Conservation (phyloP, 208 protist genomes). For the Acanthamoeba lenticulata region DNA sequence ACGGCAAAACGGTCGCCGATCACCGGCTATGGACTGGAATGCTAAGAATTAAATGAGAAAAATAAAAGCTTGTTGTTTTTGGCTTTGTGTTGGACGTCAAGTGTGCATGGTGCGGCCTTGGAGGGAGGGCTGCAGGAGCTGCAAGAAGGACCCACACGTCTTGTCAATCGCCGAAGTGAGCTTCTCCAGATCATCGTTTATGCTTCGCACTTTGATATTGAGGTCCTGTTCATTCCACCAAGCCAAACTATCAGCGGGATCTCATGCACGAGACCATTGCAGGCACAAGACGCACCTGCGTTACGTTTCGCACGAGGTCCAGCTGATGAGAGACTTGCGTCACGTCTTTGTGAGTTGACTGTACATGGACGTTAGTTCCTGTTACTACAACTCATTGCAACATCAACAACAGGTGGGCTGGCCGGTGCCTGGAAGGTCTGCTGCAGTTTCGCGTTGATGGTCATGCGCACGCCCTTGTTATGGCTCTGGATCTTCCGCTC, state of each 20-base stretch:
- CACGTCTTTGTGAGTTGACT: neutral
- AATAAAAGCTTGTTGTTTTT: neutral
- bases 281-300: neutral
- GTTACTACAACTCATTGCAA: neutral
- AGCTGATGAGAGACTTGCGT: neutral
- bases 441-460: neutral
- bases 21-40: no score
- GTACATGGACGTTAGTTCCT: neutral
- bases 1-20: no score
- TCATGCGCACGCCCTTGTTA: neutral
- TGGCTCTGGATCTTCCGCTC: neutral
- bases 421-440: neutral
- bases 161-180: neutral
- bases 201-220: neutral
- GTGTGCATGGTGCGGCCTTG: conserved; percentile 17
- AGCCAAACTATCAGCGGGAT: no score
- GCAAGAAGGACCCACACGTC: neutral
- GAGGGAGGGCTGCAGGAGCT: conserved; percentile 18
- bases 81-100: neutral
- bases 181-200: neutral
- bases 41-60: no score
- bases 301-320: neutral
- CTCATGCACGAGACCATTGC: neutral
- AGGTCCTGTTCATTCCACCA: no score
- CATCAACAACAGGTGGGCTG: neutral